Evolutionary conservation across 2,329 filamentous ascomycete genomes (phyloP), one percentile per base, ranked within the genome.

Genomic region (Cordyceps cicadae): DNA sequence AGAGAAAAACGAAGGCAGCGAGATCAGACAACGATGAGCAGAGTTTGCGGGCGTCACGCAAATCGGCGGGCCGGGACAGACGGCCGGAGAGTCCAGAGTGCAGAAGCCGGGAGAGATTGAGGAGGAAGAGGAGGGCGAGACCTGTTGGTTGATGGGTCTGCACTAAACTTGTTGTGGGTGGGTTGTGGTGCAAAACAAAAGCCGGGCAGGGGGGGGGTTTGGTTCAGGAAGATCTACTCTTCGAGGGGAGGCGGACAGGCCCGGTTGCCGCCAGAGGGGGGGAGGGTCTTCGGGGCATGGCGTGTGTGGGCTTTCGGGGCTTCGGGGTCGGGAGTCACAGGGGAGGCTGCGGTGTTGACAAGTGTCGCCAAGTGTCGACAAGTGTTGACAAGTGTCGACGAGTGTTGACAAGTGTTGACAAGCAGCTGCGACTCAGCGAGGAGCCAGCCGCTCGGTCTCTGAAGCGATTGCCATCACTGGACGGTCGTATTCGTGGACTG

Each of bases 131-230:
- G 19, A n/a, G 26, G n/a, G n/a, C 45, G 17, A 8, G 26, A 19
- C 37, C 52, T 59, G 56, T 59, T 59, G 56, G 56, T 55, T 45
- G 37, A 41, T 43, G 41, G 46, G 34, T 37, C 34, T 37, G 34
- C 12, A 37, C 34, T 37, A 37, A 37, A 8, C 34, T 37, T 11
- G 34, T 37, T 51, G 34, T 41, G 24, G 24, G 24, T 29, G 37
- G 21, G 21, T 8, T 15, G 46, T 49, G 39, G 39, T 49, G 43
- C 19, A 14, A 32, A 45, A 59, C 34, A 51, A 59, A 26, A 59
- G 24, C 56, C 34, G 37, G 48, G 37, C 9, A 15, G 49, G 9
- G 49, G 37, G 50, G 50, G 11, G 50, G 29, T 24, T 24, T 24
- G 29, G 17, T 24, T 19, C 19, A 12, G 45, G 48, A 48, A 52